phyloP scores from a whole-genome alignment of 176 grass and related monocot species.

The Oryza australiensis region DNA sequence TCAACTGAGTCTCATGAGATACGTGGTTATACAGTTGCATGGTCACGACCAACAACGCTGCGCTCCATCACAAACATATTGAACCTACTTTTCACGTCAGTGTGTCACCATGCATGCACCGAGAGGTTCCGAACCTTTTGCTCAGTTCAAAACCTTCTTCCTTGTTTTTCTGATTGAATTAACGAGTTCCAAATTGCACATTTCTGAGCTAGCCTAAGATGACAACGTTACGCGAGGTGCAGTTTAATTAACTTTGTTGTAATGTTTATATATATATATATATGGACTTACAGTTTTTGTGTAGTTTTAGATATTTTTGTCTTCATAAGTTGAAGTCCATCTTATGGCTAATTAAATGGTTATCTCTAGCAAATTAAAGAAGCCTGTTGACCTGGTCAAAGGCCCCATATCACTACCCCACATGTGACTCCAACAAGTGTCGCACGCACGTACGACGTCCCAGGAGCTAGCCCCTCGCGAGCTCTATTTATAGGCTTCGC shows the following conservation, averaged over 20 bases:
- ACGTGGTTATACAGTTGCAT: not conserved
- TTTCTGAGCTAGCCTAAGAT: too few relatives aligned
- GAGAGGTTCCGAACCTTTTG: too few relatives aligned
- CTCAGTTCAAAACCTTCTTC: too few relatives aligned
- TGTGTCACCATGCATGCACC: not conserved
- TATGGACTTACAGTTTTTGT: too few relatives aligned
- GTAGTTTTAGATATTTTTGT: not conserved
- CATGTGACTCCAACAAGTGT: too few relatives aligned
- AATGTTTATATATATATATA: too few relatives aligned
- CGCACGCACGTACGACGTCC: not conserved
- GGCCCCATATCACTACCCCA: too few relatives aligned
- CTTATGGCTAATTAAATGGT: not conserved
- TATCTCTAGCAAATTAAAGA: not conserved
- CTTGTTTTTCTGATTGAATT: too few relatives aligned
- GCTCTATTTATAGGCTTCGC: slow-evolving; percentile 26
- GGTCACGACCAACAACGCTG: not conserved
- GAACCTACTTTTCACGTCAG: not conserved
- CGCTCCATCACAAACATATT: too few relatives aligned
- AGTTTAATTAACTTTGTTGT: too few relatives aligned
- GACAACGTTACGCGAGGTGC: too few relatives aligned
- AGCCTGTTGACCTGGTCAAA: not conserved
- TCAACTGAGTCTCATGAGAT: not conserved
- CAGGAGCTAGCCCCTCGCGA: not conserved
- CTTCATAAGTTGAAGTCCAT: not conserved
- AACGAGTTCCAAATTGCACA: too few relatives aligned